A percentile compares a stretch with the other conserved stretches of the same genome.
Conservation (phyloP, 169 alveolate species). For the Plasmodium knowlesi region DNA sequence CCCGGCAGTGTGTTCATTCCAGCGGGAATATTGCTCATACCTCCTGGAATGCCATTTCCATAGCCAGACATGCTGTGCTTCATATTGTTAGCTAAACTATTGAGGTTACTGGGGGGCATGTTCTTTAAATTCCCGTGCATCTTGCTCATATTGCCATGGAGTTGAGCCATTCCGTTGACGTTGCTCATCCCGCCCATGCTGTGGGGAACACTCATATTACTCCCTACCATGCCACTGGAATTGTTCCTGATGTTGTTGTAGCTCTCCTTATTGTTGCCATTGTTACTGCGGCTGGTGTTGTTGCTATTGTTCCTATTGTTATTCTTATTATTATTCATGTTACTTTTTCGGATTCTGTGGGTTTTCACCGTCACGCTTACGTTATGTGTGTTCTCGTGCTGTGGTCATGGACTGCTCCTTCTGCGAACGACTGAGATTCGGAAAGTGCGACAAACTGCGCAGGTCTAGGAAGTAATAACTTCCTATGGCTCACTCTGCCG, state of each 20-base stretch:
- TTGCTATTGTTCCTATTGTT: not conserved
- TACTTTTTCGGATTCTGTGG: not conserved
- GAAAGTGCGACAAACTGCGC: not conserved
- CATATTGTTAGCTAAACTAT: not conserved
- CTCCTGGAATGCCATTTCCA: slow-evolving; percentile 4
- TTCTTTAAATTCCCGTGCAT: slow-evolving; percentile 29
- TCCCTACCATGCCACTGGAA: slow-evolving; percentile 13
- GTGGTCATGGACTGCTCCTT: not conserved
- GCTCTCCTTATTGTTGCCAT: slow-evolving; percentile 28
- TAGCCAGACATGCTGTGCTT: slow-evolving; percentile 10
- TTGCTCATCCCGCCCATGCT: slow-evolving; percentile 7
- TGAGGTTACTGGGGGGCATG: not conserved
- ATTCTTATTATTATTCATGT: slow-evolving; percentile 15
- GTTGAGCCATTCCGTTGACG: slow-evolving; percentile 2
- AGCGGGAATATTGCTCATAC: slow-evolving; percentile 1
- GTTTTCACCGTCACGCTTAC: not conserved
- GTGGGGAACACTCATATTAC: slow-evolving; percentile 9
- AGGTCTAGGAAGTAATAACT: not conserved
- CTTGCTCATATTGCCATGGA: slow-evolving; percentile 12
- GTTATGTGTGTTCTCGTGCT: slow-evolving; percentile 1
- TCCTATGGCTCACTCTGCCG: not conserved
- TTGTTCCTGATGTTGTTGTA: slow-evolving; percentile 23
- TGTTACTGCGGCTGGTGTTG: not conserved
- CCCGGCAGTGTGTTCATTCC: not conserved
- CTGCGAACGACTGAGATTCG: not conserved